These are phyloP conservation scores for Ajuga chamaepitys DNA, from an alignment of 257 asterid genomes.

Conservation along the genomic window DNA sequence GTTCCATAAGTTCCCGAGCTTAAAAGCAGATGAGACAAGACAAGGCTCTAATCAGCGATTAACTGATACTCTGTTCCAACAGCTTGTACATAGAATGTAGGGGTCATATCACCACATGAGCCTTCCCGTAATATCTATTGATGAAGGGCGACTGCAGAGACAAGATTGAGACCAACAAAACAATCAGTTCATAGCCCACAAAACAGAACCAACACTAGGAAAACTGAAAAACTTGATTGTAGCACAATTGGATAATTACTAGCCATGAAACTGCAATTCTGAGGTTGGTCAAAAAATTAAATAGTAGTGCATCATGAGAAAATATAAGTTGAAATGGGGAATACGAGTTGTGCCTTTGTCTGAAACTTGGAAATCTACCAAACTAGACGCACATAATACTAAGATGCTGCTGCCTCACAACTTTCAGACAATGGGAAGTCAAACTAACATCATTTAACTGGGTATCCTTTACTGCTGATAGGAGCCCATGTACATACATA, in stretches of 20 bases:
- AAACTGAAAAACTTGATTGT: neutral
- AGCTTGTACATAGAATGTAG: neutral
- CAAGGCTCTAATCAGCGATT: neutral
- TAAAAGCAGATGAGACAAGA: neutral
- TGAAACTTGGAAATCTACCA: neutral
- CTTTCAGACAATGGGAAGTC: neutral
- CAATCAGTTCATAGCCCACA: neutral
- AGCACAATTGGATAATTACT: too few species aligned
- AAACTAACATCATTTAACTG: neutral
- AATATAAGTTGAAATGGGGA: too few species aligned
- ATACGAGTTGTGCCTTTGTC: too few species aligned
- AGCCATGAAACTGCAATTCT: neutral
- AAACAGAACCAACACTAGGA: too few species aligned
- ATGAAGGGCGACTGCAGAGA: conserved; percentile 65
- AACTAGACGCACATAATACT: neutral
- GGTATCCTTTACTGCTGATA: neutral
- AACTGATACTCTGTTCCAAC: neutral
- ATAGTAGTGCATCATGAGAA: too few species aligned
- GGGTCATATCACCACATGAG: conserved; percentile 43
- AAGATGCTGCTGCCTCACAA: neutral
- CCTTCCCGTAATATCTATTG: conserved; percentile 90
- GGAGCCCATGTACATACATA: neutral
- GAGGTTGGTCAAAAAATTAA: neutral
- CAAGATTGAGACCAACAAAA: neutral
- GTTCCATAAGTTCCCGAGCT: neutral